phyloP scores from a whole-genome alignment of 2,329 filamentous ascomycete species.

The Ophiostoma triangulosporum region DNA sequence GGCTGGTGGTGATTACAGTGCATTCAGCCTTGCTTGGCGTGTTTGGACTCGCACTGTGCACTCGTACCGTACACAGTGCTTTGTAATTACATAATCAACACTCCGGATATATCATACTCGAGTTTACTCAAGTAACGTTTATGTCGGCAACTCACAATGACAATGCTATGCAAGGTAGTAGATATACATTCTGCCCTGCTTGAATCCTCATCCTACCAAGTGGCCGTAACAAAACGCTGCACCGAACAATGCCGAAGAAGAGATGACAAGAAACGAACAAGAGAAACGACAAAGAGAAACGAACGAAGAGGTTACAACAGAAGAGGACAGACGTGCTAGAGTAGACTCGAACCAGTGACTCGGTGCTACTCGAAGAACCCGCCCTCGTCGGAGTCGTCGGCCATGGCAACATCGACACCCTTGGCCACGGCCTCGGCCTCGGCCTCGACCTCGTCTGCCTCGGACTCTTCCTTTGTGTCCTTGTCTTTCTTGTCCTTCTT shows the following conservation, averaged over 20 bases:
- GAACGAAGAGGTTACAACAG: not conserved
- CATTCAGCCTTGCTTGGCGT: no score
- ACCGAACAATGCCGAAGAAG: not conserved
- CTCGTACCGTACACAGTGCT: no score
- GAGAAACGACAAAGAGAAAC: not conserved
- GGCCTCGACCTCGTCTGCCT: not conserved
- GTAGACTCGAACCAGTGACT: not conserved
- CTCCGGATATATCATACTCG: no score
- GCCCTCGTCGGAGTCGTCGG: slow-evolving; percentile 25
- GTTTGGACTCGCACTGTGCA: no score
- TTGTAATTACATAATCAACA: no score
- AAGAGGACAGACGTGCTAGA: not conserved
- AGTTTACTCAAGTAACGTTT: no score
- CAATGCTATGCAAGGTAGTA: no score
- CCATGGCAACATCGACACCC: not conserved
- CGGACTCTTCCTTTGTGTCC: slow-evolving; percentile 7
- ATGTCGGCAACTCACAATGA: no score
- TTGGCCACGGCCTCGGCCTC: slow-evolving; percentile 25
- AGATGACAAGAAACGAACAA: not conserved
- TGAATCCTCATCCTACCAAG: not conserved
- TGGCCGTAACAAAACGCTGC: not conserved
- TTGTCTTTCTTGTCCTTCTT: not conserved
- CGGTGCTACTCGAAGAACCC: slow-evolving; percentile 40
- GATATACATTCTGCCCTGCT: no score
- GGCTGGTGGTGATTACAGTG: no score